Evolutionary conservation across 2,329 filamentous ascomycete species (phyloP).

Genomic region (Fusarium sp.): DNA sequence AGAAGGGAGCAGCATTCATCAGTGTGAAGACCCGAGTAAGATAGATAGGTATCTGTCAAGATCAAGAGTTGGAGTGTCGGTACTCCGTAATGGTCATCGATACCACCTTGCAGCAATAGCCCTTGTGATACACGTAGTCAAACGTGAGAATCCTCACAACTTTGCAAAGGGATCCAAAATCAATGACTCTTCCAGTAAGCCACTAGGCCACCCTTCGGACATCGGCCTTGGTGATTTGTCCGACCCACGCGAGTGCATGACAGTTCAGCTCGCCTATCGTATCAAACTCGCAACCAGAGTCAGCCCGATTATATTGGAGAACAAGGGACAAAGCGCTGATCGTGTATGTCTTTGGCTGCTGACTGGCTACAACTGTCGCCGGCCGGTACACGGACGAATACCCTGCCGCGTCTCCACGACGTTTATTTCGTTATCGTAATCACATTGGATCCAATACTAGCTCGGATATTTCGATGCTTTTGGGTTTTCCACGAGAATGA

Average conservation of each 20-base stretch:
- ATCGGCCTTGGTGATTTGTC: slow-evolving; percentile 44
- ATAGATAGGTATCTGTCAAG: background rate
- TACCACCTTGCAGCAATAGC: background rate
- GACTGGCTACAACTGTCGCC: slow-evolving; percentile 14
- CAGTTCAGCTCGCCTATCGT: slow-evolving; percentile 19
- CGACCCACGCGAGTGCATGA: slow-evolving; percentile 30
- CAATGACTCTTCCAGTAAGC: slow-evolving; percentile 28
- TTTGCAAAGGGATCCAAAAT: background rate
- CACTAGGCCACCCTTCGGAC: slow-evolving; percentile 40
- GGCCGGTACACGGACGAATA: slow-evolving; percentile 29
- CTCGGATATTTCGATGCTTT: slow-evolving; percentile 12
- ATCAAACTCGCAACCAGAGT: background rate
- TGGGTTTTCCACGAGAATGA: background rate
- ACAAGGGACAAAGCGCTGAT: slow-evolving; percentile 6
- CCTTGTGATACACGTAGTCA: background rate
- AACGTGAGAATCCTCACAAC: background rate
- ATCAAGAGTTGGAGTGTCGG: background rate
- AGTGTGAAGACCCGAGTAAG: background rate
- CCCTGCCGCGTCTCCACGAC: slow-evolving; percentile 10
- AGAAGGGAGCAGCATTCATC: background rate
- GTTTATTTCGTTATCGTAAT: background rate
- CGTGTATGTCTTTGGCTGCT: slow-evolving; percentile 19
- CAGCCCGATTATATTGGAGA: slow-evolving; percentile 19
- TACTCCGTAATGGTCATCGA: background rate
- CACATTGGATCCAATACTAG: background rate